phyloP scores from a whole-genome alignment of 2,329 filamentous ascomycete genomes.

The Blumeria graminis region DNA sequence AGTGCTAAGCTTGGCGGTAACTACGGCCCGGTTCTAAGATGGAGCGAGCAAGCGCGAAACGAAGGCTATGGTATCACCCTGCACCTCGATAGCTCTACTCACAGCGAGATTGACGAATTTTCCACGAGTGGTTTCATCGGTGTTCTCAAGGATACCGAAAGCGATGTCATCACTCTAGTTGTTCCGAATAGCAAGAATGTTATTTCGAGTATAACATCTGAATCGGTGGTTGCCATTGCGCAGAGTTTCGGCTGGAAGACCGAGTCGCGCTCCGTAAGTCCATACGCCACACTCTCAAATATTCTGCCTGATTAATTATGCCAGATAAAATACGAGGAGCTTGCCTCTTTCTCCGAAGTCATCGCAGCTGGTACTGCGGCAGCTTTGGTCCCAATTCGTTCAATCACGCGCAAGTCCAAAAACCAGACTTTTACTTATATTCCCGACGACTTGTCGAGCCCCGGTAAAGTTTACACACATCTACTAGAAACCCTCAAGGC shows the following conservation, averaged over 20 bases:
- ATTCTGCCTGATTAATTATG: no score
- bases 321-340: no score
- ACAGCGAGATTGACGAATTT: slow-evolving; percentile 84
- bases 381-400: slow-evolving; percentile 73
- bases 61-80: slow-evolving; percentile 85
- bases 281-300: neutral
- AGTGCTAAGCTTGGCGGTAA: slow-evolving; percentile 90
- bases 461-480: slow-evolving; percentile 48
- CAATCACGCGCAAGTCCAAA: slow-evolving; percentile 45
- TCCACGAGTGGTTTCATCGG: slow-evolving; percentile 87
- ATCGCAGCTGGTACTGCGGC: slow-evolving; percentile 84
- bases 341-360: slow-evolving; percentile 39
- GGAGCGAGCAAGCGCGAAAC: slow-evolving; percentile 56
- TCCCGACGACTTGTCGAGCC: slow-evolving; percentile 32
- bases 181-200: slow-evolving; percentile 75
- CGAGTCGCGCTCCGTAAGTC: slow-evolving; percentile 42
- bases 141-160: slow-evolving; percentile 27
- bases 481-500: slow-evolving; percentile 57
- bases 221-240: slow-evolving; percentile 54
- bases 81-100: slow-evolving; percentile 66
- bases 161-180: slow-evolving; percentile 25
- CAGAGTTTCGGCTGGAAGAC: slow-evolving; percentile 62
- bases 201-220: slow-evolving; percentile 66
- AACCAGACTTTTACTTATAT: slow-evolving; percentile 32
- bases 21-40: slow-evolving; percentile 75